Base-by-base conservation (phyloP, 2,329 filamentous ascomycete species). In the Paecilomyces dactylethromorphus region DNA sequence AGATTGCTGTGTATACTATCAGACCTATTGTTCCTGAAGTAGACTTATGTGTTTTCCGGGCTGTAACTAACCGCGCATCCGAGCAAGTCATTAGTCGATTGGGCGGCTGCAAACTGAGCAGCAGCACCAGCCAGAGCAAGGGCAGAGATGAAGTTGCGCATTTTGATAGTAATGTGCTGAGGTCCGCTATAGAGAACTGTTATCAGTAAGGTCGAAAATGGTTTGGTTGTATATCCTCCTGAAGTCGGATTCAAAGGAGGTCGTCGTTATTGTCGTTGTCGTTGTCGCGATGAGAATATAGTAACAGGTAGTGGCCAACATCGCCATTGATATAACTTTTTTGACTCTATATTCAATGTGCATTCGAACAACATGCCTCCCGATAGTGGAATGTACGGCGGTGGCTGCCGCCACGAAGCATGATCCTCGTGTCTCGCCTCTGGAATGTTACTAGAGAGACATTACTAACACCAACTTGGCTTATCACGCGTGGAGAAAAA, bases 111-210 rank as follows among this genome's bases (percentile, higher is more conserved):
- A 31, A 53, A 11, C 51, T 53, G 51, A 53, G 51, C 22, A 13
- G 50, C 50, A 21, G 21, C 51, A 24, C 22, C 51, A 18, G 51
- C 51, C 6, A 53, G 4, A 21, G 51, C 51, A 31, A 53, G n/a
- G 51, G 26, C 29, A 31, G 51, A 53, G 58, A 58, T 26, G 51
- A 53, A 53, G 51, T 29, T 53, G 22, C 51, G 51, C 51, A 53
- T 53, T 11, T 53, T 31, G 51, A 53, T 26, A n/a, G 13, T 45
- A 45, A 45, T 45, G 21, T 8, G 11, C 39, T 29, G 39, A 18
- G 39, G 10, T 18, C n/a, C 8, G 15, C 18, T 29, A 4, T 4
- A 7, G 26, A 29, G 7, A 8, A 18, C 15, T 3, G n/a, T 45
- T n/a, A n/a, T 45, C 13, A 8, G n/a, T 45, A 18, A 45, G n/a